phyloP scores from a whole-genome alignment of 768 basidiomycete genomes.

The Mycena haematopus region DNA sequence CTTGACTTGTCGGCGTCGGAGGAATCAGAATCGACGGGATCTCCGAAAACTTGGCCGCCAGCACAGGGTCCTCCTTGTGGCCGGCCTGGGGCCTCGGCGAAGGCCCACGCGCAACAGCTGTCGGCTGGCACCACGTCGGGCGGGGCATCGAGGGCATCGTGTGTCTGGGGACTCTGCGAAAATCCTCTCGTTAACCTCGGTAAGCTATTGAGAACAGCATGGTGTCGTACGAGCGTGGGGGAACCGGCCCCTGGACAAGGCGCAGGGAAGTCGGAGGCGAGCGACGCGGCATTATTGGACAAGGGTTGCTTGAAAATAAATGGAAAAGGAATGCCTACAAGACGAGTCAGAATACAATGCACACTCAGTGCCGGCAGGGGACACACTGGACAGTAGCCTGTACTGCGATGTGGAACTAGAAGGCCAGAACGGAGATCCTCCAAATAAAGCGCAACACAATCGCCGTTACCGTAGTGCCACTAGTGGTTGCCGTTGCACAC shows the following conservation, averaged over 20 bases:
- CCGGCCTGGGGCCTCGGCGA: constrained; percentile 30
- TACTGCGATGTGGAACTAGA: constrained; percentile 10
- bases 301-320: constrained; percentile 14
- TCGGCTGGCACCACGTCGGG: constrained; percentile 52
- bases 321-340: constrained; percentile 8
- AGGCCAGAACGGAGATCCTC: constrained; percentile 14
- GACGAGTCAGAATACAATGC: background rate
- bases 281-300: constrained; percentile 64
- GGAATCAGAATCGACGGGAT: constrained; percentile 24
- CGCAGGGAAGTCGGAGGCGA: constrained; percentile 70
- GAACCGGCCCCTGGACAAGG: constrained; percentile 66
- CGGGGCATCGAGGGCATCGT: constrained; percentile 70
- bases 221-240: constrained; percentile 51
- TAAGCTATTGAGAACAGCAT: constrained; percentile 22
- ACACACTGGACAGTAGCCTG: constrained; percentile 24
- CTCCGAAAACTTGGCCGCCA: constrained; percentile 32
- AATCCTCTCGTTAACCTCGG: background rate
- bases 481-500: background rate
- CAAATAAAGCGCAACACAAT: constrained; percentile 17
- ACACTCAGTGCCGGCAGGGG: no score
- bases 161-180: constrained; percentile 61
- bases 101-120: constrained; percentile 33
- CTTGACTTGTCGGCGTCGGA: constrained; percentile 23
- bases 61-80: constrained; percentile 34
- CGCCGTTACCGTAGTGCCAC: background rate